A percentile compares a stretch with the other conserved stretches of the same genome.
phyloP scores from a whole-genome alignment of 331 rosid species.

The Quercus phellos region DNA sequence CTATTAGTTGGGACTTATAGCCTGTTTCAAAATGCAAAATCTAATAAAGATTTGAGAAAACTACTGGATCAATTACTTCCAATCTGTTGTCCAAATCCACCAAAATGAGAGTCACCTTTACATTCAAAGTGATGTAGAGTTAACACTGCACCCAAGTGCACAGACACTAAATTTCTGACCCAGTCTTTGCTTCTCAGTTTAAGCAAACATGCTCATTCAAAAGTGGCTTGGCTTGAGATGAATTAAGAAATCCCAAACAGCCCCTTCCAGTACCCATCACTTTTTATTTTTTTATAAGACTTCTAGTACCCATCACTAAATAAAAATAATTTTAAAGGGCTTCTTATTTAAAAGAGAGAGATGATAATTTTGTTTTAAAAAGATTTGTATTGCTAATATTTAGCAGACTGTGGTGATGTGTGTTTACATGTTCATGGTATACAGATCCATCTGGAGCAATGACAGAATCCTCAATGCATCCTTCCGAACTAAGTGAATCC shows the following conservation, averaged over 20 bases:
- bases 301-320: neutral
- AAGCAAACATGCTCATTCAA: neutral
- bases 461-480: constrained; percentile 85
- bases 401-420: neutral
- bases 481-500: constrained; percentile 74
- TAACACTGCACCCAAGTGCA: neutral
- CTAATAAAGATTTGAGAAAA: constrained; percentile 6
- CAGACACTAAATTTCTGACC: neutral
- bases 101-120: neutral
- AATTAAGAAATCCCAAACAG: neutral
- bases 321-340: neutral
- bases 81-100: neutral
- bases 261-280: neutral
- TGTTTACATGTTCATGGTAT: constrained; percentile 81
- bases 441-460: constrained; percentile 93
- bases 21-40: constrained; percentile 4
- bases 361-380: neutral
- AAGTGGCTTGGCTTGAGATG: neutral
- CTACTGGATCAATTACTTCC: neutral
- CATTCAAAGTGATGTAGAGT: neutral
- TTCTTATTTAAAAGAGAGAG: neutral
- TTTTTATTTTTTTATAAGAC: too few species aligned
- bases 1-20: neutral
- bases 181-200: neutral
- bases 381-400: neutral